phyloP scores from a whole-genome alignment of 2,329 filamentous ascomycete genomes.

The Hypoxylon sp. region DNA sequence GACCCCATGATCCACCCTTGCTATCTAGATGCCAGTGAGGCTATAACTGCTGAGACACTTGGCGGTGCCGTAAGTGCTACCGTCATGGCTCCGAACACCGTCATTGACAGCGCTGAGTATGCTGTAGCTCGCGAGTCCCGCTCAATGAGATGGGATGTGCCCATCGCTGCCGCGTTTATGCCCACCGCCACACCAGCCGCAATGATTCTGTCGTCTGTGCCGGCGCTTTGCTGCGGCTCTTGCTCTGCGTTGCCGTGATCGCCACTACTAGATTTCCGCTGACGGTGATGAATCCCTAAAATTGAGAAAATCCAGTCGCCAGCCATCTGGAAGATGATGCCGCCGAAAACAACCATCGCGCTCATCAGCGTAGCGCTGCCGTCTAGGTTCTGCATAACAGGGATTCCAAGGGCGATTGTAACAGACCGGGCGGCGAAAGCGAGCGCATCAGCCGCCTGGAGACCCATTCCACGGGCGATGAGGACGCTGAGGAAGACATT shows the following conservation, averaged over 20 bases:
- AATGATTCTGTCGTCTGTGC: conserved; percentile 48
- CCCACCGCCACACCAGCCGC: conserved; percentile 63
- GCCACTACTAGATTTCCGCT: conserved; percentile 1
- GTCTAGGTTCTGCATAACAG: conserved; percentile 41
- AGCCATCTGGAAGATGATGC: conserved; percentile 46
- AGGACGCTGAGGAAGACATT: conserved; percentile 45
- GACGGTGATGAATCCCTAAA: conserved; percentile 39
- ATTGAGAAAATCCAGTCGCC: conserved; percentile 43
- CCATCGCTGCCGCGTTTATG: conserved; percentile 68
- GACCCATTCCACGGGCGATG: conserved; percentile 39
- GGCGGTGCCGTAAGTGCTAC: conserved; percentile 62
- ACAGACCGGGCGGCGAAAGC: conserved; percentile 46
- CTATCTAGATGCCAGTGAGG: conserved; percentile 46
- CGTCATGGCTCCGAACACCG: conserved; percentile 63
- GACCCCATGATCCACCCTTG: background rate
- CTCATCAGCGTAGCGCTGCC: conserved; percentile 46
- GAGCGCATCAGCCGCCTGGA: conserved; percentile 41
- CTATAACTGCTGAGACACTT: conserved; percentile 53
- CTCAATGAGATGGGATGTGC: conserved; percentile 65
- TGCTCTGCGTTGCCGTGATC: conserved; percentile 8
- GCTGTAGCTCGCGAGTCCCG: conserved; percentile 61
- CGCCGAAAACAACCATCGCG: conserved; percentile 44
- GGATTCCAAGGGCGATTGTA: conserved; percentile 46
- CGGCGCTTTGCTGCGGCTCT: background rate
- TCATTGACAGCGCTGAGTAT: conserved; percentile 66